These are phyloP conservation scores for Trichoderma semiorbis DNA, from an alignment of 2,329 filamentous ascomycete genomes.

Conservation along the genomic window DNA sequence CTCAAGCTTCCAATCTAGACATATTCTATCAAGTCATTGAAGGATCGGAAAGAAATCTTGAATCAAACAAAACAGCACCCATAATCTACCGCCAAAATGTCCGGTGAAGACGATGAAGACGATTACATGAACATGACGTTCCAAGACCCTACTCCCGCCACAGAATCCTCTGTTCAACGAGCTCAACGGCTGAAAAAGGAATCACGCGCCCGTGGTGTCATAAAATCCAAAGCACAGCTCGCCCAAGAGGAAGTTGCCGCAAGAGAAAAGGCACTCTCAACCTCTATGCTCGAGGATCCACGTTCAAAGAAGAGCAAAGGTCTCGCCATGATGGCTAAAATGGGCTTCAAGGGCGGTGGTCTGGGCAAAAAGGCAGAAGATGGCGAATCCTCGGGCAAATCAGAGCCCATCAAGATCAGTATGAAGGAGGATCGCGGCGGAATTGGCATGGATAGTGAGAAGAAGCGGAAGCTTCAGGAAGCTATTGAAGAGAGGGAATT, in stretches of 20 bases:
- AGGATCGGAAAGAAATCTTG: background rate
- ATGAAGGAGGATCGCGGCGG: slow-evolving; percentile 79
- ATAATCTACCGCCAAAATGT: background rate
- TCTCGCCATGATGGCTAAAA: slow-evolving; percentile 92
- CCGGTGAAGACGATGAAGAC: slow-evolving; percentile 65
- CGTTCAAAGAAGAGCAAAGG: slow-evolving; percentile 71
- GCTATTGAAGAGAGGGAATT: slow-evolving; percentile 50
- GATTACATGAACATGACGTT: slow-evolving; percentile 99
- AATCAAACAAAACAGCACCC: background rate
- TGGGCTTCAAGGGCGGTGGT: slow-evolving; percentile 80
- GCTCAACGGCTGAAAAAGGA: slow-evolving; percentile 54
- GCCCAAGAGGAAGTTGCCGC: slow-evolving; percentile 68
- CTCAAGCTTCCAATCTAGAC: background rate
- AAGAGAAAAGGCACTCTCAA: slow-evolving; percentile 72
- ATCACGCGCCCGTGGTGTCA: slow-evolving; percentile 62
- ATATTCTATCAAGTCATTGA: background rate
- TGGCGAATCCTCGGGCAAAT: slow-evolving; percentile 31
- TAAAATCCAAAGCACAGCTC: slow-evolving; percentile 79
- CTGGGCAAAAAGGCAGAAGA: slow-evolving; percentile 61
- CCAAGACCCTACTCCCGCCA: slow-evolving; percentile 57
- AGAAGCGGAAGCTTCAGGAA: slow-evolving; percentile 72
- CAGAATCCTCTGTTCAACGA: slow-evolving; percentile 54
- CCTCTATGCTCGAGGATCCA: slow-evolving; percentile 62
- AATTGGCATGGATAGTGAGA: slow-evolving; percentile 78
- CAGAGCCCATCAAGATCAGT: slow-evolving; percentile 72